Percentiles rank a stretch among this genome's conserved stretches.
These are phyloP conservation scores for Trebouxia gelatinosa DNA, from an alignment of 163 green algal genomes.

Conservation along the genomic window DNA sequence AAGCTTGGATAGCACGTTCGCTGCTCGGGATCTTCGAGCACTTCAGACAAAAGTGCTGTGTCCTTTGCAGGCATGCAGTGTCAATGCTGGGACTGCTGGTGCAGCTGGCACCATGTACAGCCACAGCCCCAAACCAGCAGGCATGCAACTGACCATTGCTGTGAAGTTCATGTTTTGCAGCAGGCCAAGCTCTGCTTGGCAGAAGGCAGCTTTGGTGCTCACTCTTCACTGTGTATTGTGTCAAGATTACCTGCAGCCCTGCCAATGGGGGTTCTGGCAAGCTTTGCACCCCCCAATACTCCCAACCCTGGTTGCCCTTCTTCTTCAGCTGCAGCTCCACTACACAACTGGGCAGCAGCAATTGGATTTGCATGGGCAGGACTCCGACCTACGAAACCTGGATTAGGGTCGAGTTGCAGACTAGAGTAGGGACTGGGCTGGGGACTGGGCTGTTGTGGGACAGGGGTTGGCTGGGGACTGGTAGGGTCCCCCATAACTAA, in stretches of 20 bases:
- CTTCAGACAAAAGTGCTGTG: neutral
- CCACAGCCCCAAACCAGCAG: neutral
- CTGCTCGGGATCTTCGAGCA: too few relatives aligned
- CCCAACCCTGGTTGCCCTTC: too few relatives aligned
- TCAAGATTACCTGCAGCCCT: neutral
- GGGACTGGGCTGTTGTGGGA: neutral
- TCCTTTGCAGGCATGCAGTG: neutral
- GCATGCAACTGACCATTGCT: too few relatives aligned
- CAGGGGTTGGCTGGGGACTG: conserved; percentile 11
- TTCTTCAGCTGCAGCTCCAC: too few relatives aligned
- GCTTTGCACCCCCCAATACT: neutral
- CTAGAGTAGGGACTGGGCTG: too few relatives aligned
- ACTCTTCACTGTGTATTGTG: neutral
- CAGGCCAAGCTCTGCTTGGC: too few relatives aligned
- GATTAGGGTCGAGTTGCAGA: too few relatives aligned
- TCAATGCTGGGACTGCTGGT: neutral
- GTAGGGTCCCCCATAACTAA: conserved; percentile 2
- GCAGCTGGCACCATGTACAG: neutral
- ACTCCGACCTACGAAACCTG: too few relatives aligned
- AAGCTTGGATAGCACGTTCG: neutral
- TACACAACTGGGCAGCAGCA: too few relatives aligned
- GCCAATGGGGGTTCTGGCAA: conserved; percentile 8
- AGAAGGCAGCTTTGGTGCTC: too few relatives aligned
- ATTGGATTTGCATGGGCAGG: too few relatives aligned
- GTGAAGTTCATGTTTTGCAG: neutral